Percentiles rank a stretch among this genome's conserved stretches.
Conservation (phyloP, 805 yeast species). For the Priceomyces carsonii region DNA sequence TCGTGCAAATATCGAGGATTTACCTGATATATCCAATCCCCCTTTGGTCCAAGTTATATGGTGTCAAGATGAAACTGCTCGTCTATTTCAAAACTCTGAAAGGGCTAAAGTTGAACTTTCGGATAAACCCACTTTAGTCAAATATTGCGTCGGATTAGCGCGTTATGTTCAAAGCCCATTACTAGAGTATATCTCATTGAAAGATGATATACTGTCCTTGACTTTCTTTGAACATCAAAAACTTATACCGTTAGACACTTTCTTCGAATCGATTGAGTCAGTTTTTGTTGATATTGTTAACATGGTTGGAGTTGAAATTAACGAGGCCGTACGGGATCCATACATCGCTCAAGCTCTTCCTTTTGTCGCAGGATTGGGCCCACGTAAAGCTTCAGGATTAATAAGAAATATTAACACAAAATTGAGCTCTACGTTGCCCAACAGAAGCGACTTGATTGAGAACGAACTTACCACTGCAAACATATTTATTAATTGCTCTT, state of each 20-base stretch:
- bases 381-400: slow-evolving; percentile 88
- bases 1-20: slow-evolving; percentile 50
- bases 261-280: slow-evolving; percentile 69
- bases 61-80: slow-evolving; percentile 92
- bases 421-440: slow-evolving; percentile 59
- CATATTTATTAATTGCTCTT: slow-evolving; percentile 88
- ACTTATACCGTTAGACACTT: slow-evolving; percentile 61
- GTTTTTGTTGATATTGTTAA: slow-evolving; percentile 89
- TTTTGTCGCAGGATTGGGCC: slow-evolving; percentile 90
- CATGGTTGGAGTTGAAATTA: slow-evolving; percentile 90
- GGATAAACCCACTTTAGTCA: slow-evolving; percentile 75
- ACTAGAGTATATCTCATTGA: slow-evolving; percentile 80
- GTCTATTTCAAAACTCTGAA: slow-evolving; percentile 78
- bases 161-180: slow-evolving; percentile 93
- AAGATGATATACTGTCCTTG: slow-evolving; percentile 69
- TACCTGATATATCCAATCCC: slow-evolving; percentile 37
- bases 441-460: slow-evolving; percentile 81
- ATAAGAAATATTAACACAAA: slow-evolving; percentile 72
- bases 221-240: slow-evolving; percentile 73
- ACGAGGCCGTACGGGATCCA: slow-evolving; percentile 78
- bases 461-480: slow-evolving; percentile 75
- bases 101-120: slow-evolving; percentile 79
- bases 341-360: slow-evolving; percentile 72
- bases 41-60: slow-evolving; percentile 70
- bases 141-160: slow-evolving; percentile 87